Conservation (phyloP, 345 rosid species). For the Populus alba region DNA sequence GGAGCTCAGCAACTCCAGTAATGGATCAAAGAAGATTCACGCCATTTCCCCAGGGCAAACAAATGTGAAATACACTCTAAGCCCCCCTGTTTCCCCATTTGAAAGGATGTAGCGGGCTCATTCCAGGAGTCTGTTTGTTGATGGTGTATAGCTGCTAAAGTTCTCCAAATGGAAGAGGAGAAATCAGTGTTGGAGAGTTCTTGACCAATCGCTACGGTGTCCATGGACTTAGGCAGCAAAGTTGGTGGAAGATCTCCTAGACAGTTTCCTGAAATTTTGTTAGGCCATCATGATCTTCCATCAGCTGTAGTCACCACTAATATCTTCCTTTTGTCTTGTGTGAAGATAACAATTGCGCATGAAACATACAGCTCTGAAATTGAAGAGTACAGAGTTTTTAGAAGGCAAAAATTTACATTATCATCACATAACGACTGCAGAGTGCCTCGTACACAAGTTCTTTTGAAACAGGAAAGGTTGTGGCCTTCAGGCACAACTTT, state of each 20-base stretch:
- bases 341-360: conserved; percentile 6
- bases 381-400: background rate
- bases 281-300: no score
- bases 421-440: background rate
- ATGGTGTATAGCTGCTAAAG: background rate
- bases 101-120: conserved; percentile 55
- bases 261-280: background rate
- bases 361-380: background rate
- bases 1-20: conserved; percentile 22
- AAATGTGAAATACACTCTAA: conserved; percentile 50
- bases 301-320: background rate
- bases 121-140: conserved; percentile 5
- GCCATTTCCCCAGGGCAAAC: conserved; percentile 9
- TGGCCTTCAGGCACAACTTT: background rate
- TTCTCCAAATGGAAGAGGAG: background rate
- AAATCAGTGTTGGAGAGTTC: background rate
- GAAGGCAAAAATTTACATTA: background rate
- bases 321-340: conserved; percentile 4
- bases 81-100: conserved; percentile 79
- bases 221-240: background rate
- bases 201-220: background rate
- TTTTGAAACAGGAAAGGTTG: background rate
- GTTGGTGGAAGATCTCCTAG: background rate
- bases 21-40: conserved; percentile 17
- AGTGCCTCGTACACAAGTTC: background rate